Percentiles rank a stretch among this genome's conserved stretches.
Conservation (phyloP, 1,284 basidiomycete genomes). For the Ustilago curta region DNA sequence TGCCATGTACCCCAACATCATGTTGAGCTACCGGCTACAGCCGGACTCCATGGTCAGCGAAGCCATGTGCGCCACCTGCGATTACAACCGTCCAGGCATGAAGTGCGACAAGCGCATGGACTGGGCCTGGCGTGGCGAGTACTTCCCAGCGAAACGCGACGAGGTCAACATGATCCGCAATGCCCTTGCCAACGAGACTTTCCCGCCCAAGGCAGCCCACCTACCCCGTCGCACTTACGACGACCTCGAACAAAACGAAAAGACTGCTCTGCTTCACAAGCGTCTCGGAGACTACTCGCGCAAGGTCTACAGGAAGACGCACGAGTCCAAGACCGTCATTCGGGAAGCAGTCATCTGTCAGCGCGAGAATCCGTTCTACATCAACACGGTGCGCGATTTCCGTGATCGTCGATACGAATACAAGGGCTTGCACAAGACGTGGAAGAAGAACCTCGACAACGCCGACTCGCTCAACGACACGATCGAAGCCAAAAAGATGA, state of each 20-base stretch:
- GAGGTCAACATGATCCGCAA: slow-evolving; percentile 99
- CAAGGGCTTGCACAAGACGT: slow-evolving; percentile 97
- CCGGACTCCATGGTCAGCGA: slow-evolving; percentile 98
- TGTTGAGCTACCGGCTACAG: slow-evolving; percentile 98
- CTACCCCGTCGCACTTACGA: slow-evolving; percentile 82
- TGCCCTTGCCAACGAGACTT: slow-evolving; percentile 92
- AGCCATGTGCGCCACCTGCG: slow-evolving; percentile 95
- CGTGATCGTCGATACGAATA: slow-evolving; percentile 98
- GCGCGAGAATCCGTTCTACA: slow-evolving; percentile 98
- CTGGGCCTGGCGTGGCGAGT: slow-evolving; percentile 99
- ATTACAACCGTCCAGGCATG: slow-evolving; percentile 97
- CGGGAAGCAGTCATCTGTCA: slow-evolving; percentile 97
- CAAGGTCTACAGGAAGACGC: slow-evolving; percentile 99
- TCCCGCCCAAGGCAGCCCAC: slow-evolving; percentile 83
- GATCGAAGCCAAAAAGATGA: slow-evolving; percentile 99
- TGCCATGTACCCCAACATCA: slow-evolving; percentile 99
- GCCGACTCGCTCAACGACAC: slow-evolving; percentile 81
- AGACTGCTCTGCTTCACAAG: slow-evolving; percentile 92
- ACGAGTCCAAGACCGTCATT: slow-evolving; percentile 95
- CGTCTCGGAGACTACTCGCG: slow-evolving; percentile 97
- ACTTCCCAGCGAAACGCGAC: slow-evolving; percentile 95
- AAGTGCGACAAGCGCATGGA: slow-evolving; percentile 91
- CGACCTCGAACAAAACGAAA: slow-evolving; percentile 87
- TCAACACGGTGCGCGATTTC: slow-evolving; percentile 97
- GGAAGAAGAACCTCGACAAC: slow-evolving; percentile 97